Percentiles rank a stretch among this genome's conserved stretches.
Evolutionary conservation across 768 basidiomycete species (phyloP).

Genomic region (Tulasnella sp.): DNA sequence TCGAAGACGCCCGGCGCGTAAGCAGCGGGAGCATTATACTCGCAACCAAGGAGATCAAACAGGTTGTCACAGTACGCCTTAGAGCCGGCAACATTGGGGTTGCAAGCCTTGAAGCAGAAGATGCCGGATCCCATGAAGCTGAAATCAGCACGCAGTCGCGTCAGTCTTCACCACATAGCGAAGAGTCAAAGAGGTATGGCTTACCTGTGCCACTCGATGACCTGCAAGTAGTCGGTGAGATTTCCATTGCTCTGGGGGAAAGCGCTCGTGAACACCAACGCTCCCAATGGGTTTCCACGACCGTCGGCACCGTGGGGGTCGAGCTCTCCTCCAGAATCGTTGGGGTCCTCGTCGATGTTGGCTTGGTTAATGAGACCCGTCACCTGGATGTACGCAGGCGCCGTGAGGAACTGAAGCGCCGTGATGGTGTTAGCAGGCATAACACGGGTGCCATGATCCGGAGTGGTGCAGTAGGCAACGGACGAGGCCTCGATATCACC

Average conservation of each 20-base stretch:
- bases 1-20: slow-evolving; percentile 20
- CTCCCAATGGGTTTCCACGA: slow-evolving; percentile 21
- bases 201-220: slow-evolving; percentile 22
- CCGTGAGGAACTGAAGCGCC: slow-evolving; percentile 58
- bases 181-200: no score
- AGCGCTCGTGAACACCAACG: slow-evolving; percentile 21
- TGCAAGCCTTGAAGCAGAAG: slow-evolving; percentile 30
- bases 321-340: slow-evolving; percentile 32
- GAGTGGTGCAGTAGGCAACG: slow-evolving; percentile 32
- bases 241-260: slow-evolving; percentile 16
- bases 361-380: slow-evolving; percentile 43
- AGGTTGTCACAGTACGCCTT: slow-evolving; percentile 17
- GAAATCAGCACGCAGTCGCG: not conserved
- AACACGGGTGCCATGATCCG: slow-evolving; percentile 20
- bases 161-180: slow-evolving; percentile 8
- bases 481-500: slow-evolving; percentile 29
- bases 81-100: slow-evolving; percentile 21
- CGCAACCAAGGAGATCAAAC: slow-evolving; percentile 23
- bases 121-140: slow-evolving; percentile 25
- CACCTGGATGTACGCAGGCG: slow-evolving; percentile 66
- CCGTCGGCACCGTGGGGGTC: slow-evolving; percentile 19
- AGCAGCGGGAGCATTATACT: slow-evolving; percentile 19
- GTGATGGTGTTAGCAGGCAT: slow-evolving; percentile 37
- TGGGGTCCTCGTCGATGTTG: slow-evolving; percentile 31
- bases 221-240: slow-evolving; percentile 15